These are phyloP conservation scores for Fragilaria radians DNA, from an alignment of 108 stramenopile genomes.

Conservation along the genomic window DNA sequence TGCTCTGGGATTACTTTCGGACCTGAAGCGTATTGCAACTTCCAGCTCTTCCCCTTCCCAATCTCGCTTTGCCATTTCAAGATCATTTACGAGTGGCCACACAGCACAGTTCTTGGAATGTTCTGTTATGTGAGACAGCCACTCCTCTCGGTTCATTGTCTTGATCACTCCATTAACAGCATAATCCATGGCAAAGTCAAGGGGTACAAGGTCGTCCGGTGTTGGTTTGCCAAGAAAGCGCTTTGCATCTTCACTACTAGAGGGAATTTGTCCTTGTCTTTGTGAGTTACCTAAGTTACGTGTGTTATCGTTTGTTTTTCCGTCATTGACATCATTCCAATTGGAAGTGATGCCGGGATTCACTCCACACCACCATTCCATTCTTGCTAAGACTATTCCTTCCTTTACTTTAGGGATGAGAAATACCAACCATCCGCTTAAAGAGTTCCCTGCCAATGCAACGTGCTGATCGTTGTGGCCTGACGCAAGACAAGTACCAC, in stretches of 20 bases:
- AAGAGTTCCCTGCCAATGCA: conserved; percentile 53
- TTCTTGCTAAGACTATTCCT: conserved; percentile 63
- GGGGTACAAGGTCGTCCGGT: background rate
- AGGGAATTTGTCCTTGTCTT: conserved; percentile 32
- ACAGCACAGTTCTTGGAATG: conserved; percentile 16
- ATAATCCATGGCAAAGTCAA: conserved; percentile 63
- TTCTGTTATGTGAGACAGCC: conserved; percentile 10
- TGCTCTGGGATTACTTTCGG: background rate
- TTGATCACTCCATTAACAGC: conserved; percentile 54
- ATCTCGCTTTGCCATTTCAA: conserved; percentile 15
- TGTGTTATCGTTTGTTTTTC: no score
- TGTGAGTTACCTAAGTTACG: no score
- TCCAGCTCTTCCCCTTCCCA: conserved; percentile 23
- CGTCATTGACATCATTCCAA: no score
- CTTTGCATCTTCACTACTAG: conserved; percentile 22
- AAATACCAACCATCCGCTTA: conserved; percentile 71
- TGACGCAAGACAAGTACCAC: conserved; percentile 46
- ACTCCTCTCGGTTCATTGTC: conserved; percentile 24
- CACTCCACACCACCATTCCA: conserved; percentile 32
- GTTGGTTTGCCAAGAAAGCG: no score
- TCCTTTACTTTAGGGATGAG: conserved; percentile 38
- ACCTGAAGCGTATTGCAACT: conserved; percentile 20
- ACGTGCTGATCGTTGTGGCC: conserved; percentile 67
- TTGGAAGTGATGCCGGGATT: no score
- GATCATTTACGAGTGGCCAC: conserved; percentile 17